These are phyloP conservation scores for Malus fusca DNA, from an alignment of 306 rosid species.

Conservation along the genomic window DNA sequence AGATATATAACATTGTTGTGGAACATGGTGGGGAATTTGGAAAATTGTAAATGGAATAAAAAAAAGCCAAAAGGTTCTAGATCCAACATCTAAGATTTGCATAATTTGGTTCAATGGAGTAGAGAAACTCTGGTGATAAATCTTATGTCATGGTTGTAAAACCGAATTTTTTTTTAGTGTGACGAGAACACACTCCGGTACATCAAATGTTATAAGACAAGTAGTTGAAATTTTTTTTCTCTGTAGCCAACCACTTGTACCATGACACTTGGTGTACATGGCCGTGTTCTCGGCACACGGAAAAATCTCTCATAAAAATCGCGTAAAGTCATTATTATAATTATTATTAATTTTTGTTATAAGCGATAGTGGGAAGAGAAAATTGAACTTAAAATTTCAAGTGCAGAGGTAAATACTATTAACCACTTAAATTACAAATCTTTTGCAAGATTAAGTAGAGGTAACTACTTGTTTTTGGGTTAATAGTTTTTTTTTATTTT, in stretches of 20 bases:
- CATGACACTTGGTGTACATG: fast-evolving
- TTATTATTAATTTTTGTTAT: too few relatives aligned
- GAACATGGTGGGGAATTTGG: not conserved
- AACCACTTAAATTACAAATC: too few relatives aligned
- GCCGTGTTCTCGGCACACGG: fast-evolving
- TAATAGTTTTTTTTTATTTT: too few relatives aligned
- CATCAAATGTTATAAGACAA: too few relatives aligned
- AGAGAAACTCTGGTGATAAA: not conserved
- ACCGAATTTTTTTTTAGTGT: too few relatives aligned
- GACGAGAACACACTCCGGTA: fast-evolving
- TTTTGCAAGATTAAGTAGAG: not conserved
- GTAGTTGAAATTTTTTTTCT: too few relatives aligned
- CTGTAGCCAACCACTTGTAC: too few relatives aligned
- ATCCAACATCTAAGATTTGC: not conserved
- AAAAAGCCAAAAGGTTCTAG: not conserved
- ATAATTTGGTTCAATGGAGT: not conserved
- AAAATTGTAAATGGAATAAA: not conserved
- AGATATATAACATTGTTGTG: not conserved
- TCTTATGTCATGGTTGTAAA: not conserved
- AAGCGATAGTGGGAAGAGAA: too few relatives aligned
- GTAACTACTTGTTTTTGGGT: not conserved
- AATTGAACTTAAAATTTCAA: too few relatives aligned
- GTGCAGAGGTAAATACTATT: too few relatives aligned
- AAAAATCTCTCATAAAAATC: too few relatives aligned
- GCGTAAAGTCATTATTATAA: too few relatives aligned